Evolutionary conservation across 495 filamentous ascomycete species (phyloP), one percentile per base, ranked within the genome.

Genomic region (Talaromyces adpressus): DNA sequence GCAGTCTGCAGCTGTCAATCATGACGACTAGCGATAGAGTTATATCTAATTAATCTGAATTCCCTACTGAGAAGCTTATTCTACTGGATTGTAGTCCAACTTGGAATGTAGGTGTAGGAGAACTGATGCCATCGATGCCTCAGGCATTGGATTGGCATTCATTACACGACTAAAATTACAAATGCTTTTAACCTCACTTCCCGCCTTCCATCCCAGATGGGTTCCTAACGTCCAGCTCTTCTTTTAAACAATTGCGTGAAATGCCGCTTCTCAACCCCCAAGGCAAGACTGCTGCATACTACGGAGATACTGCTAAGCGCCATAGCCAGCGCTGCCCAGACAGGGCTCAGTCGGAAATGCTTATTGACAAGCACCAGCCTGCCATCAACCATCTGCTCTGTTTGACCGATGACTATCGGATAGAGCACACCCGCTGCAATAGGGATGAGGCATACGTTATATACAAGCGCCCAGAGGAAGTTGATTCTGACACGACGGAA

Each of bases 301-400:
- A 95, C 92, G 62, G 89, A 91, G 61, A 96, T 83, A 74, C 87
- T 91, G 69, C 90, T 93, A 70, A 89, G 65, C 30, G 92, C 92
- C 92, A 96, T 96, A 1, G 92, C 92, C 65, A 93, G 72, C 41
- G 85, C 87, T 12, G 91, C 91, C 91, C 91, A 95, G 8, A 91
- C 91, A 0, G 91, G 92, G 68, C 89, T 86, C 34, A 96, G 70
- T 51, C 87, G 73, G 74, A 76, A 78, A 39, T 80, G 77, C 56
- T 69, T 70, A 66, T 74, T 62, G 20, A 73, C 67, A 23, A 63
- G 70, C 2, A 73, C 59, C 45, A 63, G 62, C 18, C 70, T 66
- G 9, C 71, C 67, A 62, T 69, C 70, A 7, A 66, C 30, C 52
- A 63, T 66, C 3, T 66, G 71, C 57, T 87, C 81, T 22, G 71